A percentile compares a stretch with the other conserved stretches of the same genome.
Evolutionary conservation across 208 protist genomes (phyloP).

Genomic region (Crithidia bombi): DNA sequence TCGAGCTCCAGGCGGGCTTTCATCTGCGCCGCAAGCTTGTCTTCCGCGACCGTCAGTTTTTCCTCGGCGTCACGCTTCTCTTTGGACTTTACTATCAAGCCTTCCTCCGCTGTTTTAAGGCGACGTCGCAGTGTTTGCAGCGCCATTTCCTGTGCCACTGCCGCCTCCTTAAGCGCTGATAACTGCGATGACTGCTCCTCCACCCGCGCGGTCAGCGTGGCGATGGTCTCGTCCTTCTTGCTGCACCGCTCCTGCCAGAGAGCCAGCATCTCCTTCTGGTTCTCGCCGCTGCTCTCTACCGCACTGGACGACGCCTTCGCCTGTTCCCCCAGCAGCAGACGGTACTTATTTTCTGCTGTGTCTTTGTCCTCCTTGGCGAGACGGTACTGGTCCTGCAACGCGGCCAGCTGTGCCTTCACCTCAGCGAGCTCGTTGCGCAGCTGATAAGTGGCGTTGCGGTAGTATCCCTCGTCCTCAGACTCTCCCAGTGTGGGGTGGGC

Average conservation of each 20-base stretch:
- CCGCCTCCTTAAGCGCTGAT: slow-evolving; percentile 55
- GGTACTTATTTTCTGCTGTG: slow-evolving; percentile 55
- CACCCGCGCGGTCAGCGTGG: slow-evolving; percentile 48
- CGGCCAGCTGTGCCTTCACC: slow-evolving; percentile 28
- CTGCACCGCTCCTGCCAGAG: slow-evolving; percentile 46
- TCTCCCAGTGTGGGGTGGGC: not conserved
- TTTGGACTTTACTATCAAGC: slow-evolving; percentile 46
- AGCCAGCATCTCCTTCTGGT: slow-evolving; percentile 14
- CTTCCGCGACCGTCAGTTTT: slow-evolving; percentile 56
- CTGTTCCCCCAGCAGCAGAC: slow-evolving; percentile 46
- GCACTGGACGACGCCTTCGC: slow-evolving; percentile 8
- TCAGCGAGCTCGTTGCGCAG: slow-evolving; percentile 60
- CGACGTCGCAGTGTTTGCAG: slow-evolving; percentile 55
- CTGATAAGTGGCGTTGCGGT: slow-evolving; percentile 43
- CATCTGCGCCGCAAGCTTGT: slow-evolving; percentile 55
- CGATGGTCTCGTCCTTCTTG: slow-evolving; percentile 64
- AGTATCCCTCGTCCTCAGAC: slow-evolving; percentile 41
- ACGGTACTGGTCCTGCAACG: slow-evolving; percentile 48
- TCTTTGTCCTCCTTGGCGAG: slow-evolving; percentile 41
- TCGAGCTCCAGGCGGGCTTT: slow-evolving; percentile 54
- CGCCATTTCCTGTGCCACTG: slow-evolving; percentile 53
- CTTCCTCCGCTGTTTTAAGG: slow-evolving; percentile 57
- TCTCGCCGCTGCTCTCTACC: not conserved
- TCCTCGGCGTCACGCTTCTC: slow-evolving; percentile 60
- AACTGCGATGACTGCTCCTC: slow-evolving; percentile 53